Evolutionary conservation across 257 asterid genomes (phyloP), one percentile per base, ranked within the genome.

Genomic region (Solanum corneliomulleri): DNA sequence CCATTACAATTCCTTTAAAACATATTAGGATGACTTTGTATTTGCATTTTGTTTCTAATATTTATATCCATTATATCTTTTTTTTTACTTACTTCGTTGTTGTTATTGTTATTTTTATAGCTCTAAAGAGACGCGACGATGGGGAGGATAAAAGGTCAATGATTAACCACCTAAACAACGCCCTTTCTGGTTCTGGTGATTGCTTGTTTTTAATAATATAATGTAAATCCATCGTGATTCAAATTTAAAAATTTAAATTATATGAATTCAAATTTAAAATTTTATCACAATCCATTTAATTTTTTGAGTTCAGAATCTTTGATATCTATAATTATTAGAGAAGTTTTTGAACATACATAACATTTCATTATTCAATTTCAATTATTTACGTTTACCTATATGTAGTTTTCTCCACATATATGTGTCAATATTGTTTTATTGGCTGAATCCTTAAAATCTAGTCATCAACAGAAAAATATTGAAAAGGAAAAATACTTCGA

Each of bases 151-250:
- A 76, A 42, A 14, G 58, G 6, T 10, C 9, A n/a, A n/a, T 7
- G 83, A n/a, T n/a, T 9, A 76, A 42, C 9, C 39, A 25, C 7
- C 83, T 29, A 77, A 44, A 14, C 3, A 12, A 7, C 13, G 35
- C 13, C 2, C 1, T 11, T 42, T 42, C 0, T n/a, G n/a, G 58
- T 0, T 2, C 0, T n/a, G 58, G 83, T 76, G 83, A 76, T 76
- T 12, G 23, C 21, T 76, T 37, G 1, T 20, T 75, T 75, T 23
- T 6, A 16, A 4, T 25, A 35, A 35, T 71, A 18, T 11, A 20
- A 74, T 37, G 16, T 14, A 31, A 69, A 69, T 0, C 1, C 15
- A 68, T 62, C 0, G 0, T 3, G 21, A 15, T 13, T 0, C 0
- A 25, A 20, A 49, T 49, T 29, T 0, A 14, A 29, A 21, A 69